phyloP scores from a whole-genome alignment of 768 basidiomycete species.

The Pulveroboletus ravenelii region DNA sequence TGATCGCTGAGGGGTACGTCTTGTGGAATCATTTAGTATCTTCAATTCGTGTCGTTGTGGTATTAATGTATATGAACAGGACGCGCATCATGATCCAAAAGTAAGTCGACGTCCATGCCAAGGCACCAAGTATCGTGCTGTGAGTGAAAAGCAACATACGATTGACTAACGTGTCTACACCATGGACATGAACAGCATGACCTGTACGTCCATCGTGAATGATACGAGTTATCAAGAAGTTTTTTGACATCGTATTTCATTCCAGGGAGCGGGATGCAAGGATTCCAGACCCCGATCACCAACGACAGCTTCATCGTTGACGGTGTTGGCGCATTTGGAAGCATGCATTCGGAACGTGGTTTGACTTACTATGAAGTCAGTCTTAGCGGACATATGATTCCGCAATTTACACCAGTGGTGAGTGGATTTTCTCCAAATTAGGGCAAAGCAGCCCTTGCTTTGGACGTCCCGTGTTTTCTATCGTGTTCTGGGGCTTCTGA shows the following conservation, averaged over 20 bases:
- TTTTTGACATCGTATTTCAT: neutral
- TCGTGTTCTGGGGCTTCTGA: neutral
- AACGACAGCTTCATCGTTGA: constrained; percentile 68
- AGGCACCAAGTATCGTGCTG: neutral
- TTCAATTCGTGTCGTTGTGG: neutral
- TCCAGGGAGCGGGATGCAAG: constrained; percentile 58
- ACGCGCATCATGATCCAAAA: constrained; percentile 63
- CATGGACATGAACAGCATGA: constrained; percentile 32
- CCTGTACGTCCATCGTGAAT: constrained; percentile 27
- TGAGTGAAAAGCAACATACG: neutral
- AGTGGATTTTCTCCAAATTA: constrained; percentile 16
- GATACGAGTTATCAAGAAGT: neutral
- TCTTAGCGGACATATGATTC: constrained; percentile 73
- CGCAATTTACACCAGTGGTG: constrained; percentile 60
- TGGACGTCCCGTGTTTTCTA: too few species aligned
- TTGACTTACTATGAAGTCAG: constrained; percentile 63
- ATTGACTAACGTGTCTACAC: neutral
- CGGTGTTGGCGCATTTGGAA: constrained; percentile 64
- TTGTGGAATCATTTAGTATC: neutral
- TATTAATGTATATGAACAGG: constrained; percentile 25
- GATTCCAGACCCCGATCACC: constrained; percentile 65
- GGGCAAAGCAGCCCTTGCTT: too few species aligned
- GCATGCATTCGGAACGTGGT: constrained; percentile 59
- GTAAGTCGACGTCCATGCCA: constrained; percentile 31
- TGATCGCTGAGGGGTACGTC: constrained; percentile 69